phyloP scores from a whole-genome alignment of 176 grass and related monocot genomes.

The Thalia dealbata region DNA sequence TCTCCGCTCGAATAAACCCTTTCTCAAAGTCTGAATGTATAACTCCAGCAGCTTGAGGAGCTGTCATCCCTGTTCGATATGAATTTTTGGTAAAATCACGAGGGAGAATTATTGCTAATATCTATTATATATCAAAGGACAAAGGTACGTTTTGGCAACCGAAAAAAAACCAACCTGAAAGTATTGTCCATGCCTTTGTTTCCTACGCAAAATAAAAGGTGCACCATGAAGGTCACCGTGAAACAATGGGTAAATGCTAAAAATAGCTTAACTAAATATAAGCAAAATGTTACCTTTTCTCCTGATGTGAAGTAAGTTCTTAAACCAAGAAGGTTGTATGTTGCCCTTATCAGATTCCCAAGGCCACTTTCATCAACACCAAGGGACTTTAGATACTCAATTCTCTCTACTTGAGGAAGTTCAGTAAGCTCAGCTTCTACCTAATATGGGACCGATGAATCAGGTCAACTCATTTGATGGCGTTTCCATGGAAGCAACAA shows the following conservation, averaged over 20 bases:
- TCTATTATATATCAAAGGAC: slow-evolving; percentile 1
- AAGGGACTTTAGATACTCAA: slow-evolving; percentile 80
- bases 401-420: slow-evolving; percentile 78
- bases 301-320: slow-evolving; percentile 97
- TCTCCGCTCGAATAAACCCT: slow-evolving; percentile 99
- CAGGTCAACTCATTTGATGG: neutral
- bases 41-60: slow-evolving; percentile 95
- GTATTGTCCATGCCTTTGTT: slow-evolving; percentile 98
- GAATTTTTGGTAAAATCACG: neutral
- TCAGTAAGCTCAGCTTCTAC: slow-evolving; percentile 95
- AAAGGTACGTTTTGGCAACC: neutral
- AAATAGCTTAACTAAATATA: slow-evolving; percentile 5
- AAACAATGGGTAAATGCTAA: slow-evolving; percentile 10
- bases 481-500: neutral
- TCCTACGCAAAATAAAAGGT: slow-evolving; percentile 38
- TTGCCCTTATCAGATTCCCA: slow-evolving; percentile 90
- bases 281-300: slow-evolving; percentile 59
- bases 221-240: neutral
- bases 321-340: slow-evolving; percentile 80
- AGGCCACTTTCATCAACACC: slow-evolving; percentile 86
- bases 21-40: slow-evolving; percentile 99
- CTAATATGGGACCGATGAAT: slow-evolving; percentile 25
- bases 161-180: slow-evolving; percentile 55
- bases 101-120: neutral
- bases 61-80: slow-evolving; percentile 66